Conservation (phyloP, 352 stramenopile genomes). For the Phytopythium aichiense region DNA sequence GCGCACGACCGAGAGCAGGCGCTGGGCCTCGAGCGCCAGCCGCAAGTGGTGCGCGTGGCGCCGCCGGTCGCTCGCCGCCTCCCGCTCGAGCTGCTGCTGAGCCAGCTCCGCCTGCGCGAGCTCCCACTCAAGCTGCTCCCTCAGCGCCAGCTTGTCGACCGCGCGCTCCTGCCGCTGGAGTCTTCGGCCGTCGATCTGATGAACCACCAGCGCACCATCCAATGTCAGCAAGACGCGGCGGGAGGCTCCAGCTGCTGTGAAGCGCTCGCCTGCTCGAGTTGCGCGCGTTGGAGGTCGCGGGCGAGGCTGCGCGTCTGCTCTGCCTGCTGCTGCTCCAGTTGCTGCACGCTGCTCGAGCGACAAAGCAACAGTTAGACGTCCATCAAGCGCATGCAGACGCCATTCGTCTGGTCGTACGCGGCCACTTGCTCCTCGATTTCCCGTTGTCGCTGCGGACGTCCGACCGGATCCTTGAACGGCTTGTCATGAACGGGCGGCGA, state of each 20-base stretch:
- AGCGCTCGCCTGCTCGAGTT: slow-evolving; percentile 19
- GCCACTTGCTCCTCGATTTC: background rate
- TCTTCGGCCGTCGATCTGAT: slow-evolving; percentile 22
- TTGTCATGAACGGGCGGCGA: too few relatives aligned
- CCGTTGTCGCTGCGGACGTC: background rate
- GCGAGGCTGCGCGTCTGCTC: background rate
- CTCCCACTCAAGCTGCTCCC: slow-evolving; percentile 38
- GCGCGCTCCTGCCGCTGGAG: slow-evolving; percentile 17
- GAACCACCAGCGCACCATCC: background rate
- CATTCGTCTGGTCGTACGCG: background rate
- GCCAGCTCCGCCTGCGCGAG: slow-evolving; percentile 17
- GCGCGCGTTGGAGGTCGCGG: slow-evolving; percentile 4
- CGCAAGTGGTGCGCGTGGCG: slow-evolving; percentile 13
- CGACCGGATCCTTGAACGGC: background rate
- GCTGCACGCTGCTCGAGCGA: background rate
- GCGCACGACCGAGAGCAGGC: slow-evolving; percentile 18
- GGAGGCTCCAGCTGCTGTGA: background rate
- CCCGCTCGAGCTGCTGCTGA: slow-evolving; percentile 7
- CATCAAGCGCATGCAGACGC: background rate
- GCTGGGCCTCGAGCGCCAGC: slow-evolving; percentile 22
- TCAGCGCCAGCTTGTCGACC: slow-evolving; percentile 20
- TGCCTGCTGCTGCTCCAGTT: background rate
- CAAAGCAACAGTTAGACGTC: background rate
- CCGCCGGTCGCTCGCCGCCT: slow-evolving; percentile 8
- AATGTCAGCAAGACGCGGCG: background rate